These are phyloP conservation scores for Aspergillus campestris DNA, from an alignment of 495 filamentous ascomycete genomes.

Conservation along the genomic window DNA sequence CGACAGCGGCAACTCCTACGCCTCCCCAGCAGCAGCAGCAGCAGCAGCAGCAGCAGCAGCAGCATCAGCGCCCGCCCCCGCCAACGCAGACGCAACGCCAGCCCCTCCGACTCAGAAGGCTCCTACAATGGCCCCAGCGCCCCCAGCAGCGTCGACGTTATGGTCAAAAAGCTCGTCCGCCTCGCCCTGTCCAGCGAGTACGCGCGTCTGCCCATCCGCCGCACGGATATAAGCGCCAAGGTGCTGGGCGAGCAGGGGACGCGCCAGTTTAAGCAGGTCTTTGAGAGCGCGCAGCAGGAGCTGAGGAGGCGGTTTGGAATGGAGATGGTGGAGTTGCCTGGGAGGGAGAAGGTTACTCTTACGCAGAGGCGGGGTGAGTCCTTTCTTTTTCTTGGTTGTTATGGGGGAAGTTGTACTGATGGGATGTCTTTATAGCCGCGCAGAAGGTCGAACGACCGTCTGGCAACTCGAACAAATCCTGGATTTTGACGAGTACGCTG, in stretches of 20 bases:
- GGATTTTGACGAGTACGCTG: conserved; percentile 65
- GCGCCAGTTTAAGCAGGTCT: conserved; percentile 59
- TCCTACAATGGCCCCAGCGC: conserved; percentile 17
- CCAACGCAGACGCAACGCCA: conserved; percentile 12
- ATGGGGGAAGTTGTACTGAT: not conserved
- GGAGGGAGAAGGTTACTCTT: conserved; percentile 68
- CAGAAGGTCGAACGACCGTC: conserved; percentile 42
- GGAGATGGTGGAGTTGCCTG: conserved; percentile 75
- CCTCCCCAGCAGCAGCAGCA: not conserved
- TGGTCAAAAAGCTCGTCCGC: conserved; percentile 87
- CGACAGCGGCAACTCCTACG: not conserved
- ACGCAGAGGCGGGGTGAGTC: conserved; percentile 64
- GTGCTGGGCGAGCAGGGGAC: conserved; percentile 34
- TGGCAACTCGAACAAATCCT: conserved; percentile 53
- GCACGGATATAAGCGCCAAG: conserved; percentile 72
- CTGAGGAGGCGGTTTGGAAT: conserved; percentile 68
- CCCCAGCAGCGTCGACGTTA: conserved; percentile 46
- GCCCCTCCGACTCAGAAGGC: conserved; percentile 2
- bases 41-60: not conserved
- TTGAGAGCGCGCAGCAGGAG: conserved; percentile 56
- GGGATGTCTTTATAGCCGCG: conserved; percentile 37
- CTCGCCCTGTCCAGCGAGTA: conserved; percentile 85
- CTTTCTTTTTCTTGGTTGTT: not conserved
- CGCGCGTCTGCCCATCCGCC: conserved; percentile 64
- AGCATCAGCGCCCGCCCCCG: not conserved